phyloP scores from a whole-genome alignment of 768 basidiomycete species.

The Pleurotus djamor region DNA sequence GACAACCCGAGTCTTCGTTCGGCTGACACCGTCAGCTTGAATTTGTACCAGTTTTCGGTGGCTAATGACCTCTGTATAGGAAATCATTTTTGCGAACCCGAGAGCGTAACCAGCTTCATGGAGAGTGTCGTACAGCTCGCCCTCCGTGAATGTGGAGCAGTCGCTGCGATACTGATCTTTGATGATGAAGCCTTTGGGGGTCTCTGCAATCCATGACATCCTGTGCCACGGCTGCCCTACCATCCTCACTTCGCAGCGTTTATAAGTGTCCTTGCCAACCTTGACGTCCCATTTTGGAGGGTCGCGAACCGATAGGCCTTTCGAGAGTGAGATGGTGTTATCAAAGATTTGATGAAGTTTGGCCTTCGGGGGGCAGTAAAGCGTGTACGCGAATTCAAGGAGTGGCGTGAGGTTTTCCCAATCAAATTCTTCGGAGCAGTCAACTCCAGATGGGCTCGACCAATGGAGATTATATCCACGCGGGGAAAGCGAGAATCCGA shows the following conservation, averaged over 20 bases:
- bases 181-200: not conserved
- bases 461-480: not conserved
- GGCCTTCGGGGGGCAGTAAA: not conserved
- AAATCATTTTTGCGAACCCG: not conserved
- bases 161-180: slow-evolving; percentile 2
- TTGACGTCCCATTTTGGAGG: slow-evolving; percentile 1
- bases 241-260: not conserved
- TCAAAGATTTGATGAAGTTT: not conserved
- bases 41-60: not conserved
- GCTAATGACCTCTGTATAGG: not conserved
- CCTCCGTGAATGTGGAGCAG: not conserved
- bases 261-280: not conserved
- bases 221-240: not conserved
- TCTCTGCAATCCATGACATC: not conserved
- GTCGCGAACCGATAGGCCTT: not conserved
- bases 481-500: slow-evolving; percentile 4
- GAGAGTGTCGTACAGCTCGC: not conserved
- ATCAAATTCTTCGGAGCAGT: slow-evolving; percentile 16
- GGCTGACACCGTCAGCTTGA: not conserved
- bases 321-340: not conserved
- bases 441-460: slow-evolving; percentile 4
- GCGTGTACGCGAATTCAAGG: not conserved
- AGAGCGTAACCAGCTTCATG: not conserved
- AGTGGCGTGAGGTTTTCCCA: not conserved
- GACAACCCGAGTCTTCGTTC: not conserved